phyloP scores from a whole-genome alignment of 345 rosid genomes.

The Citrus unshiu region DNA sequence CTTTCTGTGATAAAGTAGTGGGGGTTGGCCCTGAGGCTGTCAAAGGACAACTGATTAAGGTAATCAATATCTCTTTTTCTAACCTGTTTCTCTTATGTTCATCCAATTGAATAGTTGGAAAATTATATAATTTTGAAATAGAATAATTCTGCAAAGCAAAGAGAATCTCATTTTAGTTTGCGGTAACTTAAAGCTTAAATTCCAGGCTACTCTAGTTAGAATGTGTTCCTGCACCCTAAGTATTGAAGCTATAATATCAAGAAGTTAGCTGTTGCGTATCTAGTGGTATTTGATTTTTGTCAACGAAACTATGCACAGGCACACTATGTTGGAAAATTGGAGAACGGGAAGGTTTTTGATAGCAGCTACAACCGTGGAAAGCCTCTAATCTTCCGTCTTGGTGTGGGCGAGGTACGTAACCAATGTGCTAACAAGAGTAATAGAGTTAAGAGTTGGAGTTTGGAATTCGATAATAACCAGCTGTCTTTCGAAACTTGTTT shows the following conservation, averaged over 20 bases:
- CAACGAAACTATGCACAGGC: conserved; percentile 36
- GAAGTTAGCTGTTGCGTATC: neutral
- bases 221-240: neutral
- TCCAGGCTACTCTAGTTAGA: neutral
- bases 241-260: neutral
- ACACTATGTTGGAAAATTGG: conserved; percentile 84
- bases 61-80: neutral
- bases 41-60: conserved; percentile 89
- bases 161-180: neutral
- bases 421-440: neutral
- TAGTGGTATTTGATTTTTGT: neutral
- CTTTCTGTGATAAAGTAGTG: conserved; percentile 70
- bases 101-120: neutral
- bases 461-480: no score
- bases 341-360: conserved; percentile 80
- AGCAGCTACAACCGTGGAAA: conserved; percentile 91
- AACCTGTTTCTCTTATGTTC: neutral
- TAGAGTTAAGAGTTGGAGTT: neutral
- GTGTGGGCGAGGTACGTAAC: conserved; percentile 78
- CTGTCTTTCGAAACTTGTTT: neutral
- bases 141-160: neutral
- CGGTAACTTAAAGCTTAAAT: neutral
- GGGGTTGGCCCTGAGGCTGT: conserved; percentile 77
- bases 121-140: neutral
- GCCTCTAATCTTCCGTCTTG: conserved; percentile 74